Percentiles rank a stretch among this genome's conserved stretches.
Conservation (phyloP, 78 protist species). For the Dictyostelium discoideum region DNA sequence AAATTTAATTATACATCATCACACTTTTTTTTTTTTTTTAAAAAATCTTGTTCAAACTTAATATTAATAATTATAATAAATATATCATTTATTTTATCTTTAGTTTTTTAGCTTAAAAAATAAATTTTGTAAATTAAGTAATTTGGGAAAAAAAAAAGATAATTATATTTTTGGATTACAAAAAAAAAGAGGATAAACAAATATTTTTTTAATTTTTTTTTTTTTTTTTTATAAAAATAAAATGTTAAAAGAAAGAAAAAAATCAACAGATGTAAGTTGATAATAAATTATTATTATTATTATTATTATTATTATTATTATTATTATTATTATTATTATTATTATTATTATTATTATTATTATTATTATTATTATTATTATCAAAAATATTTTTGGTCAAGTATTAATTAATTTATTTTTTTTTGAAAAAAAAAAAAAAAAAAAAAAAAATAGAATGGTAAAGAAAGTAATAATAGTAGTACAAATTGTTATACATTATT, state of each 20-base stretch:
- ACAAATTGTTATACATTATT: conserved; percentile 68
- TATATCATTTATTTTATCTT: no score
- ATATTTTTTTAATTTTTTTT: not conserved
- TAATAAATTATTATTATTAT: not conserved
- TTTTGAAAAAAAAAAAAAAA: not conserved
- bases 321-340: not conserved
- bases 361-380: not conserved
- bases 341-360: not conserved
- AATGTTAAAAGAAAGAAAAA: conserved; percentile 1
- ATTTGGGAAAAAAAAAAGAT: no score
- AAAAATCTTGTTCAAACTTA: not conserved
- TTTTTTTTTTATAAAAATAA: not conserved
- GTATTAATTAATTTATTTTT: no score
- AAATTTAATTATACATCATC: not conserved
- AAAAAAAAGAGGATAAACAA: not conserved
- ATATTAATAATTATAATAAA: no score
- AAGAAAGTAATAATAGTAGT: not conserved
- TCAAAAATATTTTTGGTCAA: not conserved
- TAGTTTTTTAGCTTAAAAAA: not conserved
- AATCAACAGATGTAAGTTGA: conserved; percentile 7
- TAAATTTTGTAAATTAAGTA: no score
- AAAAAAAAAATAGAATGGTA: not conserved
- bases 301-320: not conserved
- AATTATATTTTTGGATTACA: not conserved
- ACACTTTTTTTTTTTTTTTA: no score